Conservation (phyloP, 805 yeast genomes). For the Myxozyma sirexii region DNA sequence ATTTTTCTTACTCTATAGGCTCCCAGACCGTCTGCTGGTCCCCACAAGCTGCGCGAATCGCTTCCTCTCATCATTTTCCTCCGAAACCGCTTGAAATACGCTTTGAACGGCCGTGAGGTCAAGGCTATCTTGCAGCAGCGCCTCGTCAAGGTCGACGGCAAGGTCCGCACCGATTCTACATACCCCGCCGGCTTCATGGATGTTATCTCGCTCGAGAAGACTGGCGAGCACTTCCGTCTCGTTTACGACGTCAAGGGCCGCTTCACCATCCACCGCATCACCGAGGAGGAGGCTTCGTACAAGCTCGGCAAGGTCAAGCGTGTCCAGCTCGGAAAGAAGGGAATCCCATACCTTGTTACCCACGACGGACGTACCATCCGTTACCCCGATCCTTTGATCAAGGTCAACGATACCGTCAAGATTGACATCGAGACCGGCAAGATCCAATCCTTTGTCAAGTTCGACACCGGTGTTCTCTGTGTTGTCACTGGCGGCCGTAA, state of each 20-base stretch:
- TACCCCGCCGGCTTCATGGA: slow-evolving; percentile 99
- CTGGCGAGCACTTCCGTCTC: slow-evolving; percentile 99
- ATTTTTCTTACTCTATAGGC: slow-evolving; percentile 48
- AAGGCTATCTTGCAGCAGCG: slow-evolving; percentile 98
- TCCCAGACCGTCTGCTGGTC: slow-evolving; percentile 99
- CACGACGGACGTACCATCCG: slow-evolving; percentile 99
- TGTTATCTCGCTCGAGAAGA: slow-evolving; percentile 94
- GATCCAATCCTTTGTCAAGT: slow-evolving; percentile 83
- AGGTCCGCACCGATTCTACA: slow-evolving; percentile 98
- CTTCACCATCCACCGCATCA: slow-evolving; percentile 99
- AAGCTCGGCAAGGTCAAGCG: slow-evolving; percentile 97
- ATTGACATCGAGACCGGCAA: slow-evolving; percentile 95
- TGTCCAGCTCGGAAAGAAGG: slow-evolving; percentile 97
- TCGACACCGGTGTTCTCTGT: slow-evolving; percentile 88
- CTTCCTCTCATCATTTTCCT: slow-evolving; percentile 95
- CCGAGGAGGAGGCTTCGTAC: slow-evolving; percentile 98
- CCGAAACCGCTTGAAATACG: slow-evolving; percentile 98
- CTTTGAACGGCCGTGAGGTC: slow-evolving; percentile 98
- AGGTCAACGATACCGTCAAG: slow-evolving; percentile 97
- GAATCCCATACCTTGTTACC: slow-evolving; percentile 97
- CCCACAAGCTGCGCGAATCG: slow-evolving; percentile 98
- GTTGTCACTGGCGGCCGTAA: slow-evolving; percentile 98
- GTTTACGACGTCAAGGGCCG: slow-evolving; percentile 98
- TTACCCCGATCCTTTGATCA: slow-evolving; percentile 98
- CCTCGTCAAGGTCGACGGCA: slow-evolving; percentile 97